Conservation (phyloP, 2,329 filamentous ascomycete genomes). For the Colletotrichum sp. region DNA sequence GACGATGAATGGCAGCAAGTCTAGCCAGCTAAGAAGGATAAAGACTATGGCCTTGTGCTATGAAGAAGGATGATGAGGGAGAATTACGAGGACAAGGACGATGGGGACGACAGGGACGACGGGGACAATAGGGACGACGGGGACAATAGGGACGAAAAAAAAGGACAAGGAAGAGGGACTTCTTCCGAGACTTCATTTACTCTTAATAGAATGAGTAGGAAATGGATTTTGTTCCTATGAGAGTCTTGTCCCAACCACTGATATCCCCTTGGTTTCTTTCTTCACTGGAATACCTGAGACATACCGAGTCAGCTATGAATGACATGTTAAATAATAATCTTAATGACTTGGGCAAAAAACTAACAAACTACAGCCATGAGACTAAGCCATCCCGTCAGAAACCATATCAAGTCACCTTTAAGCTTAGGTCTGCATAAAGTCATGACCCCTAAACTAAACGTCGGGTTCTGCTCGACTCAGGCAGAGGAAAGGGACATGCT, state of each 20-base stretch:
- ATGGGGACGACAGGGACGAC: neutral
- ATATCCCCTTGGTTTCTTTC: neutral
- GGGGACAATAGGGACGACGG: neutral
- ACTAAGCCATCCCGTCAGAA: neutral
- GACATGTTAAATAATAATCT: rapidly evolving
- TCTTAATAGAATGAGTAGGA: neutral
- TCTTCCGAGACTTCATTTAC: neutral
- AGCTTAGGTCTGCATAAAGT: neutral
- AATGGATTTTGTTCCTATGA: neutral
- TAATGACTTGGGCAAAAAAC: rapidly evolving
- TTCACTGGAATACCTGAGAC: neutral
- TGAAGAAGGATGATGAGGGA: neutral
- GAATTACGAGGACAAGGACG: neutral
- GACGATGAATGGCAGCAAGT: no score
- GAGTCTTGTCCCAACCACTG: neutral
- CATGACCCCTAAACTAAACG: neutral
- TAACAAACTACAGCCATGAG: neutral
- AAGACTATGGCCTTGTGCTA: neutral
- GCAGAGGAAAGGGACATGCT: neutral
- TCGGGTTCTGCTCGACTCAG: neutral
- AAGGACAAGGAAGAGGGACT: neutral
- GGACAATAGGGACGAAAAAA: neutral
- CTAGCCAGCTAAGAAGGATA: no score
- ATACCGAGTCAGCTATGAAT: neutral
- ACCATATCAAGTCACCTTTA: neutral